Base-by-base conservation (phyloP, 768 basidiomycete genomes). In the Leccinum uliginosum region DNA sequence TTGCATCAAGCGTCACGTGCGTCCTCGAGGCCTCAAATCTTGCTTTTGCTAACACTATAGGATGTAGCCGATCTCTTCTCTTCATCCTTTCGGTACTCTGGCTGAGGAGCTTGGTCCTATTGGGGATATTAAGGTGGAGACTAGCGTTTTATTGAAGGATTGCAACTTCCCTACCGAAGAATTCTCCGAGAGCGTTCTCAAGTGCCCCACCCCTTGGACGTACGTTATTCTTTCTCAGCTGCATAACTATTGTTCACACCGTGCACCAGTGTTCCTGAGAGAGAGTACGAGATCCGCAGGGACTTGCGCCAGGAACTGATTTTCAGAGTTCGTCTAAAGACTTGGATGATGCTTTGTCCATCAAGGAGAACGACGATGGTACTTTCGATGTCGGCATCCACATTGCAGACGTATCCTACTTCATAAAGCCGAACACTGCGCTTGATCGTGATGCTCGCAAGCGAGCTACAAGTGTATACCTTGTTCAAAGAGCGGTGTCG, bases 81-180 rank as follows among this genome's bases (percentile, higher is more conserved):
- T 99, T 15, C 97, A 98, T 81, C 97, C 97, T 9, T 99, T 99
- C 71, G 97, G 97, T 55, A 98, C 96, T 19, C 77, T 99, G 38
- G 97, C 98, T 24, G 97, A 99, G 71, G 95, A 99, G 71, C 82
- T 99, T 50, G 97, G 97, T 46, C 89, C 94, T 19, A 99, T 99
- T 59, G 97, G 97, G n/a, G 92, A 99, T 62, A 87, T 96, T 51
- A 94, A 98, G 73, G 94, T 97, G 8, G 97, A 99, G 74, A 98
- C 96, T 5, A 95, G 92, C 59, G 97, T 97, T 8, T 77, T 99
- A 58, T 79, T 99, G 62, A 98, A 98, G 73, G 97, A 99, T 71
- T 98, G 94, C 80, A 98, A 98, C 74, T 98, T 98, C 85, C 93
- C 96, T 2, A 91, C 93, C 0, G 94, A 96, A 72, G 97, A 98